phyloP scores from a whole-genome alignment of 2,329 filamentous ascomycete species.

The Sarocladiaceae sp. region DNA sequence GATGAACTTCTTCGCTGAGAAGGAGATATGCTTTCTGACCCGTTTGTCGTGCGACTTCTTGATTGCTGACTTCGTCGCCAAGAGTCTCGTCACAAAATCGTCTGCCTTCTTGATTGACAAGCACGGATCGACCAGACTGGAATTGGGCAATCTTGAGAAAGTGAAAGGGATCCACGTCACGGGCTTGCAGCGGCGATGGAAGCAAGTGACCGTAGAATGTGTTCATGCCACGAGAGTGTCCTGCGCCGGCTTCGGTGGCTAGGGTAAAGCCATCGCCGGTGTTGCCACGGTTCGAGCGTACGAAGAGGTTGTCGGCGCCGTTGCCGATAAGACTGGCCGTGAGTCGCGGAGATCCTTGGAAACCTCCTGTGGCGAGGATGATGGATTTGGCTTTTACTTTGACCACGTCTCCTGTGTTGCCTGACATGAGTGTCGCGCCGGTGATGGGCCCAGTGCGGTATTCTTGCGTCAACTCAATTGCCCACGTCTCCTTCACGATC shows the following conservation, averaged over 20 bases:
- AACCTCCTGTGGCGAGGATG: constrained; percentile 8
- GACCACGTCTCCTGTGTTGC: neutral
- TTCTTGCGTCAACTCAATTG: neutral
- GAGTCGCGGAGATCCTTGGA: neutral
- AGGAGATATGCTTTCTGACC: neutral
- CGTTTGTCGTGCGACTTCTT: constrained; percentile 3
- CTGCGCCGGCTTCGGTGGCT: neutral
- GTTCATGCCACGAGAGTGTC: neutral
- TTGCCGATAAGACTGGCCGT: neutral
- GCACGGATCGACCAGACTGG: neutral
- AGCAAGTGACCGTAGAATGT: constrained; percentile 8
- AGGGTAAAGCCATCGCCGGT: constrained; percentile 6
- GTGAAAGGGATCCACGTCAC: neutral
- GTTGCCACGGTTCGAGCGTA: constrained; percentile 1
- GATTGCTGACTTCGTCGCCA: constrained; percentile 8
- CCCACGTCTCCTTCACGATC: neutral
- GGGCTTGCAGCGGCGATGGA: neutral
- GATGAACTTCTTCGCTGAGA: neutral
- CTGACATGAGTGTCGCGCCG: neutral
- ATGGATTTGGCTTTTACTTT: neutral
- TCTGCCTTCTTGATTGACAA: constrained; percentile 6
- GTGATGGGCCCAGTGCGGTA: neutral
- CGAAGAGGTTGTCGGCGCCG: constrained; percentile 7
- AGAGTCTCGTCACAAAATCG: constrained; percentile 5
- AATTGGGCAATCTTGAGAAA: neutral